Evolutionary conservation across 2,329 filamentous ascomycete species (phyloP), one percentile per base, ranked within the genome.

Genomic region (Akanthomyces lecanii): DNA sequence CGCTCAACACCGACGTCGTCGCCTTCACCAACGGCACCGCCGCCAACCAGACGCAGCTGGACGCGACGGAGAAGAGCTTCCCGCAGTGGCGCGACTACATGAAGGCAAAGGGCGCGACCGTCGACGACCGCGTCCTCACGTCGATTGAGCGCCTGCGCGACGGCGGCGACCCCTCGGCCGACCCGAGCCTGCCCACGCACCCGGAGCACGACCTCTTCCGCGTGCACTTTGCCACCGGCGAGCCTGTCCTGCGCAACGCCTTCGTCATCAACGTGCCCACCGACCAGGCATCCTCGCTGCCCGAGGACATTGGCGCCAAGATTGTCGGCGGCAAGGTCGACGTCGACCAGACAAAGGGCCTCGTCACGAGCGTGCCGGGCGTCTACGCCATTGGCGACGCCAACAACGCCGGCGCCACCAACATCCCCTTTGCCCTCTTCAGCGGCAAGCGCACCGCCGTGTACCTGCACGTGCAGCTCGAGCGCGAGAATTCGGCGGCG

Each of bases 1-100:
- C 82, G 0, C 72, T 87, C 7, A 85, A 85, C 73, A 73, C 65
- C 0, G 81, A 87, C 67, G 74, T 87, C 47, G 71, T 85, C 23
- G 82, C 81, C 2, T 83, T 87, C 65, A 81, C 82, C 61, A 88
- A 88, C 71, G 85, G 85, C 23, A 85, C 83, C 2, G 75, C 85
- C 63, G 86, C 80, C 0, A 62, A 62, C 51, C 70, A 75, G 0
- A 78, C 73, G 3, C 67, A 71, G 11, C 78, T 80, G 23, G 75
- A 70, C 1, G 66, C 68, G 0, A 74, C 81, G 0, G 74, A 78
- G 4, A 62, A 71, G 25, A 74, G 74, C 53, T 75, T 77, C 61
- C 76, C 80, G 0, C 71, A 75, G 36, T 87, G 82, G 81, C 65
- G 78, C 62, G 70, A 75, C 11, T 84, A 82, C 64, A 74, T 88